Base-by-base conservation (phyloP, 768 basidiomycete genomes). In the Amanita molliuscula region DNA sequence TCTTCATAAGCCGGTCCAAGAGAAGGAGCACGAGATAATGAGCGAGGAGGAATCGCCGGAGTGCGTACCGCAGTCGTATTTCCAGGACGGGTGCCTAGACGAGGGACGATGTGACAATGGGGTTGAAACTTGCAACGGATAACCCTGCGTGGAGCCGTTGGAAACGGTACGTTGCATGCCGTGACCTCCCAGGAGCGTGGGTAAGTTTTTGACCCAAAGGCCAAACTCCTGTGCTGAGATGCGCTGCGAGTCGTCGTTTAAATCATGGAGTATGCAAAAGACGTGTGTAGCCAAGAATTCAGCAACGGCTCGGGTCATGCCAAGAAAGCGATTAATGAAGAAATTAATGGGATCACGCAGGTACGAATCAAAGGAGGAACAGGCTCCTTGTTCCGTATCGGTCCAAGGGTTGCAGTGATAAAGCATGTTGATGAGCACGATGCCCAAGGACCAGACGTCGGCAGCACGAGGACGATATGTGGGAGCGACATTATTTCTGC, bases 371-470 rank as follows among this genome's bases (percentile, higher is more conserved):
- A 97, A 99, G 41, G 90, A 89, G 31, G 78, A 68, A 64, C 87
- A 87, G 55, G 77, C 79, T 58, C 84, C 88, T 54, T 84, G 76
- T 28, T 83, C 77, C 1, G 95, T 95, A 63, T 98, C 95, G 40
- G 88, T 88, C 96, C 96, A 99, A 23, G 95, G 95, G 66, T 97
- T 97, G 69, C 77, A 88, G 67, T 99, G 96, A 69, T 97, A 99
- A 63, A 98, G 74, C 90, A 98, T 94, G 67, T 99, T 99, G 76
- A 99, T 90, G 59, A 99, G 81, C 56, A 99, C 96, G 64, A 99
- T 96, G 54, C 95, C 95, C 58, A 99, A 77, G 21, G 95, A 97
- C 95, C 92, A 99, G 48, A 99, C 92, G 68, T 99, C 95, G 54
- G 96, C 96, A 51, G 89, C 88, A 59, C 86, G 87, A 54, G 95